Conservation (phyloP, 1,139 yeast species). For the Pichia cactophila region DNA sequence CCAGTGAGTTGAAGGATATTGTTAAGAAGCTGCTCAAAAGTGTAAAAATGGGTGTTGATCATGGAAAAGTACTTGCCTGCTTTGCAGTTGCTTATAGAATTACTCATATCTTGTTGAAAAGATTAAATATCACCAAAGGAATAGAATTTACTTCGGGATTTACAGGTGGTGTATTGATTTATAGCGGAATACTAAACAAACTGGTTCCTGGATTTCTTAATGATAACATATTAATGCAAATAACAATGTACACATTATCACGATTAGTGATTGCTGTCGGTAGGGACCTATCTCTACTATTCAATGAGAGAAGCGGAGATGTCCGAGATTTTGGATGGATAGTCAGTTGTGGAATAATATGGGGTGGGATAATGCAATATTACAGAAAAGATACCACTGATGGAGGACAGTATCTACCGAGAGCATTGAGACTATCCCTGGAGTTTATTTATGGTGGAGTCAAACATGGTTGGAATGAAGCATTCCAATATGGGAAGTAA, state of each 20-base stretch:
- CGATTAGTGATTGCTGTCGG: slow-evolving; percentile 49
- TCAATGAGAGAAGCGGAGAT: slow-evolving; percentile 22
- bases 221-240: slow-evolving; percentile 49
- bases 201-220: slow-evolving; percentile 11
- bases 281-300: slow-evolving; percentile 28
- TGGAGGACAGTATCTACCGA: slow-evolving; percentile 36
- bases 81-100: slow-evolving; percentile 60
- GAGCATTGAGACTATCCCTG: slow-evolving; percentile 64
- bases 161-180: slow-evolving; percentile 57
- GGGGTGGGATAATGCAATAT: slow-evolving; percentile 73
- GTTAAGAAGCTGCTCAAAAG: slow-evolving; percentile 45
- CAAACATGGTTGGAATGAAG: slow-evolving; percentile 22
- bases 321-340: slow-evolving; percentile 51
- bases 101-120: slow-evolving; percentile 13
- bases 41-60: slow-evolving; percentile 41
- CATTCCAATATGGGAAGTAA: slow-evolving; percentile 18
- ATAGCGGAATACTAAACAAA: slow-evolving; percentile 39
- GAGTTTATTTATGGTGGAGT: slow-evolving; percentile 58
- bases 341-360: slow-evolving; percentile 56
- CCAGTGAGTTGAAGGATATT: slow-evolving; percentile 34
- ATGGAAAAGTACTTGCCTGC: slow-evolving; percentile 58
- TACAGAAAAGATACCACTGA: slow-evolving; percentile 50
- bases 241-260: slow-evolving; percentile 53
- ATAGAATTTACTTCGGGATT: slow-evolving; percentile 48
- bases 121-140: neutral